Conservation (phyloP, 2,329 filamentous ascomycete genomes). For the Botrytis squamosa region DNA sequence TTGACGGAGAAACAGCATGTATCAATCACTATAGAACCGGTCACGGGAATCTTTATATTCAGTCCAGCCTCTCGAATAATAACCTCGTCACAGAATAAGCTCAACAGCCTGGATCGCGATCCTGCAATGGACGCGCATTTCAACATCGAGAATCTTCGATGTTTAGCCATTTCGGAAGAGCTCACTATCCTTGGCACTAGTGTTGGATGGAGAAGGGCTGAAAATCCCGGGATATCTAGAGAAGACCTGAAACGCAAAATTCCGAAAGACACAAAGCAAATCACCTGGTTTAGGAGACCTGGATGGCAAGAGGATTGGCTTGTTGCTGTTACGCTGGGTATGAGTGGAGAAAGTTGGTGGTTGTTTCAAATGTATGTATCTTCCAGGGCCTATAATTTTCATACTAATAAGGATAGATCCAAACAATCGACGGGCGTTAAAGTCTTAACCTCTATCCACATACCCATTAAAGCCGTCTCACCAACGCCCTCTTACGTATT, state of each 20-base stretch:
- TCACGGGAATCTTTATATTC: constrained; percentile 73
- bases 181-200: constrained; percentile 59
- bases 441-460: constrained; percentile 29
- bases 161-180: constrained; percentile 59
- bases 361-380: constrained; percentile 57
- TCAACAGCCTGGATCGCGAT: constrained; percentile 59
- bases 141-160: constrained; percentile 61
- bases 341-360: constrained; percentile 78
- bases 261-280: constrained; percentile 60
- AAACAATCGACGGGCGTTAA: constrained; percentile 27
- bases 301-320: constrained; percentile 75
- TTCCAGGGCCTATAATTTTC: background rate
- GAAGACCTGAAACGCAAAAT: constrained; percentile 59
- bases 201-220: constrained; percentile 59
- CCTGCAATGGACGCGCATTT: constrained; percentile 56
- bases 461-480: constrained; percentile 34
- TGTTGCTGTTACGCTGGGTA: constrained; percentile 66
- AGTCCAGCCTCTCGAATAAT: constrained; percentile 60
- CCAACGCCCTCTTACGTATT: constrained; percentile 38
- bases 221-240: constrained; percentile 44
- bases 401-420: constrained; percentile 20
- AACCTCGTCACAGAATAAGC: constrained; percentile 58
- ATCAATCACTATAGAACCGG: constrained; percentile 68
- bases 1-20: constrained; percentile 62
- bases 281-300: constrained; percentile 66